These are phyloP conservation scores for Salpingoeca rosetta DNA, from an alignment of 78 protist species.

Conservation along the genomic window DNA sequence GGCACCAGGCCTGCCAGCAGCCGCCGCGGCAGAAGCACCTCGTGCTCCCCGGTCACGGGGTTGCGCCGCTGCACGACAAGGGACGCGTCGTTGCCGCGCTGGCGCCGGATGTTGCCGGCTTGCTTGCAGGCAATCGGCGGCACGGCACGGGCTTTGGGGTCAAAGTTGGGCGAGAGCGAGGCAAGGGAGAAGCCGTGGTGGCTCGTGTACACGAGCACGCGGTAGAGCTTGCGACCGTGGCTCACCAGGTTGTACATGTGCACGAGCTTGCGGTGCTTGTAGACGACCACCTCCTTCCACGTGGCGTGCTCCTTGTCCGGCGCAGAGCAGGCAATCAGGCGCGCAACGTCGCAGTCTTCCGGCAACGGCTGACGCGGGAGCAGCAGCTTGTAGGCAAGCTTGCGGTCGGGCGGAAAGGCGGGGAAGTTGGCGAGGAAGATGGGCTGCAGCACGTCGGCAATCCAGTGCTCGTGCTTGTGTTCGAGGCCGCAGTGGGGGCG, in stretches of 20 bases:
- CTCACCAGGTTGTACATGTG: slow-evolving; percentile 20
- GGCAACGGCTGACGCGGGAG: neutral
- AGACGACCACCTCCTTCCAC: slow-evolving; percentile 19
- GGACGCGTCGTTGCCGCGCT: neutral
- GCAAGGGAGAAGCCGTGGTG: neutral
- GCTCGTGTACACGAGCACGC: slow-evolving; percentile 11
- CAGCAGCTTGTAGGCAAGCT: neutral
- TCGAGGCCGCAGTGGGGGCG: neutral
- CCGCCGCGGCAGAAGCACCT: slow-evolving; percentile 16
- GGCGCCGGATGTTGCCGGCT: neutral
- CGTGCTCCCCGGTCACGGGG: slow-evolving; percentile 6
- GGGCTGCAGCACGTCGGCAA: neutral
- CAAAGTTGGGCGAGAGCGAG: neutral
- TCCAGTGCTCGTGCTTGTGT: neutral
- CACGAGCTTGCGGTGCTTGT: neutral
- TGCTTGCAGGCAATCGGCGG: neutral
- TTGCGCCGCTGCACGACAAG: slow-evolving; percentile 12
- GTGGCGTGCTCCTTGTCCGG: neutral
- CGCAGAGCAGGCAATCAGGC: neutral
- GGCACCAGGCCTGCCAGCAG: slow-evolving; percentile 28
- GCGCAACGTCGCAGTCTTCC: neutral
- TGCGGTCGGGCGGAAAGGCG: neutral
- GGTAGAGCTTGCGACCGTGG: slow-evolving; percentile 29
- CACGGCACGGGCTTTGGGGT: neutral
- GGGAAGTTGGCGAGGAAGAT: neutral